These are phyloP conservation scores for Coriolopsis trogii DNA, from an alignment of 1,284 basidiomycete genomes.

Conservation along the genomic window DNA sequence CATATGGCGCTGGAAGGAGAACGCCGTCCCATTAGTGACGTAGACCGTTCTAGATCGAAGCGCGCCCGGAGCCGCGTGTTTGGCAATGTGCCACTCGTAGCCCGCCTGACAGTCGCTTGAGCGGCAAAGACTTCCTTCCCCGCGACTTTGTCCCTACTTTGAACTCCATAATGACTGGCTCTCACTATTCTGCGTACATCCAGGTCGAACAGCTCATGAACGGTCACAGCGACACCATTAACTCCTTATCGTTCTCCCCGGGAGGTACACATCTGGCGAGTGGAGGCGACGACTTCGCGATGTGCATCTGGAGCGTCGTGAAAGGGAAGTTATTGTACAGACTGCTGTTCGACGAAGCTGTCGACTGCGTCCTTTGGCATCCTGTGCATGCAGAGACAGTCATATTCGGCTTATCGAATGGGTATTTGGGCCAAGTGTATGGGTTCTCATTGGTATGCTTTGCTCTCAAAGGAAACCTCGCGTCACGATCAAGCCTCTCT, in stretches of 20 bases:
- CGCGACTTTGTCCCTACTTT: no score
- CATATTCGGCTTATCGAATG: background rate
- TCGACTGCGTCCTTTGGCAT: background rate
- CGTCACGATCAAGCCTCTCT: background rate
- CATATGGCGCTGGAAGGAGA: no score
- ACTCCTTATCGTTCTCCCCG: background rate
- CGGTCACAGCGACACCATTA: background rate
- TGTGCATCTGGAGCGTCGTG: background rate
- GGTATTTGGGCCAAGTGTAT: background rate
- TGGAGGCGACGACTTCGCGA: background rate
- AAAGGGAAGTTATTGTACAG: background rate
- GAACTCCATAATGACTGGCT: background rate
- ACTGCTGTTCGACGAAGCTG: background rate
- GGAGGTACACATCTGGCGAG: background rate
- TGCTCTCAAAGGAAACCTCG: no score
- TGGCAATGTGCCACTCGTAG: no score
- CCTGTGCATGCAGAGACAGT: background rate
- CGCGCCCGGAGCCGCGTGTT: no score
- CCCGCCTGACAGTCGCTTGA: no score
- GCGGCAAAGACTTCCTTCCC: no score
- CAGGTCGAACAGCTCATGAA: background rate
- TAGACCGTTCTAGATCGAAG: no score
- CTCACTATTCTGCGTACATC: background rate
- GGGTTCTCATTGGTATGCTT: background rate
- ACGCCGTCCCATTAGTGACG: no score